These are phyloP conservation scores for Sapria himalayana DNA, from an alignment of 345 rosid species.

Conservation along the genomic window DNA sequence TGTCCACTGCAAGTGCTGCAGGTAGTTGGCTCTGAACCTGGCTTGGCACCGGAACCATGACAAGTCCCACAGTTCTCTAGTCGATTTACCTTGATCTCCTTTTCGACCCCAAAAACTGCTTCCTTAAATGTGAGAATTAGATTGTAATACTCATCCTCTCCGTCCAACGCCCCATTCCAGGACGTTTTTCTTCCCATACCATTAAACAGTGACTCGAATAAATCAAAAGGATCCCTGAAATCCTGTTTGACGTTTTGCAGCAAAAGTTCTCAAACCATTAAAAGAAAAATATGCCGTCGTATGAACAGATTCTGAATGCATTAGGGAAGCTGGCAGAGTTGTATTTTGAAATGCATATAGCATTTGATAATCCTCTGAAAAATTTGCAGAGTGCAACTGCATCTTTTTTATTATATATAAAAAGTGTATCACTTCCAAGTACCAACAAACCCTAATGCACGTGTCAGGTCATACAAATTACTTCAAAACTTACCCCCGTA, in stretches of 20 bases:
- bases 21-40: conserved; percentile 58
- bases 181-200: conserved; percentile 52
- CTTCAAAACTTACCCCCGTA: conserved; percentile 89
- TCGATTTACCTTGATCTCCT: conserved; percentile 81
- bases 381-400: too few relatives aligned
- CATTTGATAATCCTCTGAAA: too few relatives aligned
- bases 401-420: too few relatives aligned
- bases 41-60: conserved; percentile 80
- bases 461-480: too few relatives aligned
- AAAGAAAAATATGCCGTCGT: too few relatives aligned
- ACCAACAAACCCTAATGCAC: too few relatives aligned
- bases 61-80: conserved; percentile 78
- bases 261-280: too few relatives aligned
- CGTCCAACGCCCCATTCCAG: conserved; percentile 60
- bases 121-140: conserved; percentile 68
- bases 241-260: too few relatives aligned
- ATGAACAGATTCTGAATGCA: too few relatives aligned
- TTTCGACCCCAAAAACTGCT: conserved; percentile 83
- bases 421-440: too few relatives aligned
- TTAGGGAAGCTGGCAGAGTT: too few relatives aligned
- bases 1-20: conserved; percentile 90
- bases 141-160: conserved; percentile 79
- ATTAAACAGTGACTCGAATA: conserved; percentile 72
- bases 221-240: conserved; percentile 89
- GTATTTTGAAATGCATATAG: too few relatives aligned